phyloP scores from a whole-genome alignment of 169 alveolate species.

The Blepharisma undulans region DNA sequence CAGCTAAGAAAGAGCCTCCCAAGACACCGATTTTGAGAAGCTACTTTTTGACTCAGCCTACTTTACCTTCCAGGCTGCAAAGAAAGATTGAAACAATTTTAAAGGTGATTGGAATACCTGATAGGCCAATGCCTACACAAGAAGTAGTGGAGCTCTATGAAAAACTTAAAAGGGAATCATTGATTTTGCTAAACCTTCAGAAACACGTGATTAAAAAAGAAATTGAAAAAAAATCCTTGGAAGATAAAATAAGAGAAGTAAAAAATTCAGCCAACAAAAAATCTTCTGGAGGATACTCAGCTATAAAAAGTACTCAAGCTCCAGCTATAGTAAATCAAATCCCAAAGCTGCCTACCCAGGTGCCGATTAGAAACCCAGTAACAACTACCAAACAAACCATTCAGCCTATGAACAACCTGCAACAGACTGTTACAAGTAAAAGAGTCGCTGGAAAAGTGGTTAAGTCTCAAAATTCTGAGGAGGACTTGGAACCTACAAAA shows the following conservation, averaged over 20 bases:
- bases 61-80: constrained; percentile 64
- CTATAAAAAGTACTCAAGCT: not conserved
- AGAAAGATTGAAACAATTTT: constrained; percentile 70
- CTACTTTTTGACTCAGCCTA: constrained; percentile 57
- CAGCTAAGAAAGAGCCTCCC: constrained; percentile 29
- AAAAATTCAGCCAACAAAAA: not conserved
- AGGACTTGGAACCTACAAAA: not conserved
- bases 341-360: not conserved
- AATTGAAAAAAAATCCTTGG: constrained; percentile 58
- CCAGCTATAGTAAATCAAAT: not conserved
- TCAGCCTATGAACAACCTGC: constrained; percentile 28
- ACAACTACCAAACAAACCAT: not conserved
- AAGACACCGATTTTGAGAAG: constrained; percentile 14
- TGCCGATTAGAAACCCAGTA: not conserved
- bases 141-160: constrained; percentile 66
- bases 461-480: not conserved
- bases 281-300: not conserved
- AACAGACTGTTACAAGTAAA: not conserved
- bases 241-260: constrained; percentile 64
- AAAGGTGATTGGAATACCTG: constrained; percentile 69
- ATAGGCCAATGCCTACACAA: constrained; percentile 67
- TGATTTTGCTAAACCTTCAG: constrained; percentile 68
- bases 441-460: not conserved
- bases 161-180: constrained; percentile 67
- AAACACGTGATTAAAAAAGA: constrained; percentile 76